Conservation (phyloP, 768 basidiomycete species). For the Amanita pallidorosea region DNA sequence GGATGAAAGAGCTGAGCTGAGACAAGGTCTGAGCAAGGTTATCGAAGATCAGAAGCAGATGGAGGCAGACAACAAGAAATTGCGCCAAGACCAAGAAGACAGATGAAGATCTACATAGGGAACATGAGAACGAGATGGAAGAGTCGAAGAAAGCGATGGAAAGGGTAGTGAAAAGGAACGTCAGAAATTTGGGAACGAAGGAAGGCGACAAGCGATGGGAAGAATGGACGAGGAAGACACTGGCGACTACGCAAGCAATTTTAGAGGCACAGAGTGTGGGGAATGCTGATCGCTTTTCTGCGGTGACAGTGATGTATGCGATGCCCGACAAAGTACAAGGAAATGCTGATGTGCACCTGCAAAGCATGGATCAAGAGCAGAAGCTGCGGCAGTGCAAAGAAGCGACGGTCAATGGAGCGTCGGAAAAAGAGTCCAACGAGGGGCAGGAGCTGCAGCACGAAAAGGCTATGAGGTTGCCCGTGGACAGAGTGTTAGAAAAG, state of each 20-base stretch:
- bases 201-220: conserved; percentile 1
- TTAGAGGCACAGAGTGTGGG: background rate
- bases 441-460: too few species aligned
- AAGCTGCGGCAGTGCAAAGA: too few species aligned
- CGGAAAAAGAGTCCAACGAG: too few species aligned
- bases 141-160: conserved; percentile 8
- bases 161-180: background rate
- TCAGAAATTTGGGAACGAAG: conserved; percentile 1
- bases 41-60: background rate
- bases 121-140: conserved; percentile 7
- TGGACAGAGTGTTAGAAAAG: too few species aligned
- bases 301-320: too few species aligned
- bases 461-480: too few species aligned
- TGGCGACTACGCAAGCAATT: background rate
- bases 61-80: background rate
- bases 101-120: conserved; percentile 6
- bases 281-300: background rate
- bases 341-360: too few species aligned
- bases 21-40: background rate
- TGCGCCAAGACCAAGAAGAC: background rate
- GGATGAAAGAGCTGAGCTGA: background rate
- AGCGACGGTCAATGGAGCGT: too few species aligned
- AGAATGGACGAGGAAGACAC: background rate
- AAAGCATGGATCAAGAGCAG: too few species aligned
- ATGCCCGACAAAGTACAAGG: too few species aligned